Evolutionary conservation across 768 basidiomycete genomes (phyloP), one percentile per base, ranked within the genome.

Genomic region (Fibroporia radiculosa): DNA sequence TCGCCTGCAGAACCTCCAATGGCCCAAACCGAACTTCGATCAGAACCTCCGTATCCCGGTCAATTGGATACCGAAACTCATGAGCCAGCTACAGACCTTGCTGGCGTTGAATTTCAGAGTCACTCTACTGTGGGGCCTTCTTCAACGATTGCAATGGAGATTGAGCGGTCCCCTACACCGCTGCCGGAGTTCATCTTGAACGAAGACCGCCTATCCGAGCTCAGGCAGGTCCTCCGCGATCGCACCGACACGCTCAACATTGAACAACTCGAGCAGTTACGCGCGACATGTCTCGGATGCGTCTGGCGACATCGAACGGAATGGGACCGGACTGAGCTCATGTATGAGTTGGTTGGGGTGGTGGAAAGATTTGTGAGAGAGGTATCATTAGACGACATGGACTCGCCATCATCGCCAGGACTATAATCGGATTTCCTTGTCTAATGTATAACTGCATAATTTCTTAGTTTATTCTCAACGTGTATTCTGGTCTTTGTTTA

Each of bases 211-310:
- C 53, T 95, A 20, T 55, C 53, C 0, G 56, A 71, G 8, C 72
- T 98, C 0, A 63, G 67, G 45, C 35, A 59, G 2, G 62, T 68
- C 35, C 60, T 97, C 22, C 65, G 65, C 27, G 66, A 74, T 14
- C 59, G 59, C 35, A 96, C 95, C 1, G 59, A 48, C 5, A 59
- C 57, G 0, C 67, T 97, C 33, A 87, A 71, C 20, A 72, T 97
- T 40, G 96, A 99, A 58, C 81, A 95, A 58, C 74, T 99, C 5
- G 96, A 98, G 60, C 93, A 98, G 62, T 72, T 99, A 5, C 78
- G 96, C 4, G 93, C 96, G 6, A 79, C 75, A 2, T 84, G 81
- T 54, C 75, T 93, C 20, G 78, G 80, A 32, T 69, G 69, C 40
- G 72, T 97, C n/a, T 99, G 93, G 93, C 69, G 78, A 23, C 80